Evolutionary conservation across 345 rosid species (phyloP).

Genomic region (Abelmoschus esculentus): DNA sequence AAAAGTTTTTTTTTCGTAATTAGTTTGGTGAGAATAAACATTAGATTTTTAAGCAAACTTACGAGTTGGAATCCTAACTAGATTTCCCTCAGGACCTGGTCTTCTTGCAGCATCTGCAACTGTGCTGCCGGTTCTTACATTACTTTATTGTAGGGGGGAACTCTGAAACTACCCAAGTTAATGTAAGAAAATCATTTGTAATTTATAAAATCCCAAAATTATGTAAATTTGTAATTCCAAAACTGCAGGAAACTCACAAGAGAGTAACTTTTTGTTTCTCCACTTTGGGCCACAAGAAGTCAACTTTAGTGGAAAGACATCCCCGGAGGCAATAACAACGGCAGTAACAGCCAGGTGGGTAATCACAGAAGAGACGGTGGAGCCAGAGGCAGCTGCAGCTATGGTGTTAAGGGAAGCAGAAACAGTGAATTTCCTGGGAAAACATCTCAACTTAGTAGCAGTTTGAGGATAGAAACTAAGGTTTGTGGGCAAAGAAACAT

Average conservation of each 20-base stretch:
- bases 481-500: slow-evolving; percentile 9
- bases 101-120: too few relatives aligned
- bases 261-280: slow-evolving; percentile 51
- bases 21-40: too few relatives aligned
- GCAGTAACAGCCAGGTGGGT: slow-evolving; percentile 63
- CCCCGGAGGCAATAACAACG: slow-evolving; percentile 70
- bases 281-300: slow-evolving; percentile 61
- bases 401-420: slow-evolving; percentile 37
- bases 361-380: slow-evolving; percentile 45
- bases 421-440: slow-evolving; percentile 23
- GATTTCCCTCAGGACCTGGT: too few relatives aligned
- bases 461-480: slow-evolving; percentile 5
- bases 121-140: too few relatives aligned
- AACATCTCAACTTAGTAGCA: slow-evolving; percentile 21
- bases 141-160: too few relatives aligned
- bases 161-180: too few relatives aligned
- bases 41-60: too few relatives aligned
- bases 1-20: too few relatives aligned
- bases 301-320: slow-evolving; percentile 71
- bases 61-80: too few relatives aligned
- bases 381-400: slow-evolving; percentile 33
- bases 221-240: background rate
- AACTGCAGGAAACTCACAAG: background rate
- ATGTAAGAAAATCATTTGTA: background rate
- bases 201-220: background rate